Conservation (phyloP, 805 yeast genomes). For the Yamadazyma akitaensis region DNA sequence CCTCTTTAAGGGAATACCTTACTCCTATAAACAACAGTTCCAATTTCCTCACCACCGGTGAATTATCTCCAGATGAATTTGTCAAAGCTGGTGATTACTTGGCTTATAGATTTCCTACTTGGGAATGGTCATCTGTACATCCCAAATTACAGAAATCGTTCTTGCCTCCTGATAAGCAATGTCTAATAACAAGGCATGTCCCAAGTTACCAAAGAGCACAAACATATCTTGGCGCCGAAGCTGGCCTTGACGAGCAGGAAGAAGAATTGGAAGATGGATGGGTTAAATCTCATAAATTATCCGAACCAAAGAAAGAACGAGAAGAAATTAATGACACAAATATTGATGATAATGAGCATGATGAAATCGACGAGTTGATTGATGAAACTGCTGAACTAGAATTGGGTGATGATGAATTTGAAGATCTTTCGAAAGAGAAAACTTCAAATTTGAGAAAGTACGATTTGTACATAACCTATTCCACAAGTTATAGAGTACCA, state of each 20-base stretch:
- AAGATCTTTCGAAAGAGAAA: conserved; percentile 19
- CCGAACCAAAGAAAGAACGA: conserved; percentile 22
- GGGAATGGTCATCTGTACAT: conserved; percentile 72
- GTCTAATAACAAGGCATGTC: conserved; percentile 81
- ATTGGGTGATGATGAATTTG: conserved; percentile 31
- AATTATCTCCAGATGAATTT: conserved; percentile 94
- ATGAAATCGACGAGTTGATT: conserved; percentile 41
- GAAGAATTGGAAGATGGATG: conserved; percentile 55
- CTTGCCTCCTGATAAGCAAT: conserved; percentile 84
- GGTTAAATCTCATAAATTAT: conserved; percentile 48
- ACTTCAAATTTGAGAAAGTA: conserved; percentile 59
- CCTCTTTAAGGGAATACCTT: conserved; percentile 84
- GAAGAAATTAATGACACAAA: conserved; percentile 17
- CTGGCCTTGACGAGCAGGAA: conserved; percentile 32
- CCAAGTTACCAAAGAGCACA: conserved; percentile 78
- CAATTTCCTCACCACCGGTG: conserved; percentile 82
- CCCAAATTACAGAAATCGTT: conserved; percentile 51
- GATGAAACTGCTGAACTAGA: conserved; percentile 42
- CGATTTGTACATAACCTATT: conserved; percentile 87
- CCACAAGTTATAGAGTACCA: conserved; percentile 94
- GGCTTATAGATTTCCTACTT: conserved; percentile 89
- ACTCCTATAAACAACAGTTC: conserved; percentile 90
- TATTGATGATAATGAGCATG: conserved; percentile 30
- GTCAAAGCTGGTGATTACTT: conserved; percentile 92
- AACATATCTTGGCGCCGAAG: conserved; percentile 44